phyloP scores from a whole-genome alignment of 2,329 filamentous ascomycete genomes.

The Penicillium frequentans region DNA sequence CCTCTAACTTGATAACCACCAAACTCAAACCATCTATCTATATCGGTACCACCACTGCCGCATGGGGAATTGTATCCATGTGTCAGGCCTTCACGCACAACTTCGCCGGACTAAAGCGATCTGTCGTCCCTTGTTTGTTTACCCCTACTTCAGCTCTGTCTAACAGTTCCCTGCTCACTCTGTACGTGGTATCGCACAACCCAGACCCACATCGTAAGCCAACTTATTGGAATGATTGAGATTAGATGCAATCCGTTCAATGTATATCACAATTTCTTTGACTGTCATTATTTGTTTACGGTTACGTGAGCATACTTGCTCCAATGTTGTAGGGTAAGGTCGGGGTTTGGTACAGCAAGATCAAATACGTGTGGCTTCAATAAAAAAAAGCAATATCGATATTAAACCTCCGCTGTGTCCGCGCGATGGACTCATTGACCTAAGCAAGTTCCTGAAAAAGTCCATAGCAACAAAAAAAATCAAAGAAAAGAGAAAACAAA shows the following conservation, averaged over 20 bases:
- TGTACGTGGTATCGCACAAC: not conserved
- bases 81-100: conserved; percentile 53
- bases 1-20: conserved; percentile 50
- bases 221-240: not conserved
- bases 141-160: not conserved
- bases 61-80: conserved; percentile 61
- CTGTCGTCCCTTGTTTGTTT: conserved; percentile 1
- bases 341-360: not conserved
- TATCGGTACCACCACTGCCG: conserved; percentile 53
- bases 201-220: not conserved
- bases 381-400: not conserved
- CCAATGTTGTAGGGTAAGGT: not conserved
- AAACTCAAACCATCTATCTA: conserved; percentile 52
- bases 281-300: too few species aligned
- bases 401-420: not conserved
- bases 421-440: not conserved
- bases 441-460: not conserved
- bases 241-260: not conserved
- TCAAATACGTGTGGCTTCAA: too few species aligned
- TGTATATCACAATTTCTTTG: conserved; percentile 3
- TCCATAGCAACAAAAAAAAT: too few species aligned
- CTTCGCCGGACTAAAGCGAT: conserved; percentile 50
- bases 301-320: not conserved
- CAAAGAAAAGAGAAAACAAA: too few species aligned
- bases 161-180: not conserved